phyloP scores from a whole-genome alignment of 441 rosid species.

The Geranium incanum region DNA sequence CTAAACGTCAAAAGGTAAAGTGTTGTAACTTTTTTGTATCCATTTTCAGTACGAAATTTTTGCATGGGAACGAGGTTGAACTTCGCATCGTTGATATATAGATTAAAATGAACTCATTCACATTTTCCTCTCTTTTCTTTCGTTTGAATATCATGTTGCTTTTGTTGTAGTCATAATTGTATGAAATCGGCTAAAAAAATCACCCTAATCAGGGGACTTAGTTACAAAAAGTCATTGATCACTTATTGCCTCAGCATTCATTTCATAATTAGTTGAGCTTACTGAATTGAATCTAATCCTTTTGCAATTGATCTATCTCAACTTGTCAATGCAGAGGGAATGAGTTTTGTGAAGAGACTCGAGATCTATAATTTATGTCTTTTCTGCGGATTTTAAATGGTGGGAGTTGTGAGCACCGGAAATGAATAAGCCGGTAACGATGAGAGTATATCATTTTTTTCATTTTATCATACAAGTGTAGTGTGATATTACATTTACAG shows the following conservation, averaged over 20 bases:
- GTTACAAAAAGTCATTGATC: no score
- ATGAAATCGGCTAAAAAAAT: no score
- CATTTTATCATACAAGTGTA: no score
- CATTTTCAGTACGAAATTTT: neutral
- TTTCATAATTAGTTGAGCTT: neutral
- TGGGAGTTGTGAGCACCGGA: neutral
- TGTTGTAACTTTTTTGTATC: neutral
- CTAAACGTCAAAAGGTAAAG: slow-evolving; percentile 4
- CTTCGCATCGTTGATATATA: neutral
- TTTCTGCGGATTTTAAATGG: neutral
- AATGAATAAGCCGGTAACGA: neutral
- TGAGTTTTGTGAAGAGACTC: neutral
- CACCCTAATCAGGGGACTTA: no score
- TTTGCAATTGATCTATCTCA: neutral
- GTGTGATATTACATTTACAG: no score
- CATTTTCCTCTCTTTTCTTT: no score
- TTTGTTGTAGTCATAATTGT: no score
- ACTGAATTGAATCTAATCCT: neutral
- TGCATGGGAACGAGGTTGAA: neutral
- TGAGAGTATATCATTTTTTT: no score
- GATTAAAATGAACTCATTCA: neutral
- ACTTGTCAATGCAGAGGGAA: slow-evolving; percentile 1
- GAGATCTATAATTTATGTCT: neutral
- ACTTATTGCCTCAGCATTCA: neutral
- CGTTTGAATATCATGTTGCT: no score